These are phyloP conservation scores for Gnaphalium uliginosum DNA, from an alignment of 129 eudicot species.

Conservation along the genomic window DNA sequence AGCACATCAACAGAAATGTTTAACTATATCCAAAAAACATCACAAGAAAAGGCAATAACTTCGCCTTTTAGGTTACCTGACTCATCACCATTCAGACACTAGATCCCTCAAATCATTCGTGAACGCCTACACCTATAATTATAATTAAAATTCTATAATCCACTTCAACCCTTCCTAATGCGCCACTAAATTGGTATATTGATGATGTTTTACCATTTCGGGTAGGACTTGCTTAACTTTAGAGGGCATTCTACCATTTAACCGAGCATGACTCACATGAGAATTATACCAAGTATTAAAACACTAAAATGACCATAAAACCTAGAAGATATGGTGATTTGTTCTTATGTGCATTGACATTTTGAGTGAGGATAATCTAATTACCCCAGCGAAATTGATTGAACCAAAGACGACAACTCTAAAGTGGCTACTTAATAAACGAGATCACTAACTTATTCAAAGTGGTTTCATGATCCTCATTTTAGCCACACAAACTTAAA, in stretches of 20 bases:
- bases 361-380: background rate
- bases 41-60: background rate
- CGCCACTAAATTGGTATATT: background rate
- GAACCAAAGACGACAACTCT: background rate
- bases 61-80: background rate
- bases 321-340: background rate
- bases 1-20: background rate
- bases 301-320: background rate
- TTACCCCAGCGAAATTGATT: background rate
- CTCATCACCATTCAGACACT: background rate
- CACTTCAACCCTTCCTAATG: background rate
- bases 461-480: slow-evolving; percentile 3
- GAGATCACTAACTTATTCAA: background rate
- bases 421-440: background rate
- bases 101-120: slow-evolving; percentile 5
- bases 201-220: background rate
- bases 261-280: slow-evolving; percentile 2
- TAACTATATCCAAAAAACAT: background rate
- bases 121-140: background rate
- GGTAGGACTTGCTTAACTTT: background rate
- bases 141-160: background rate
- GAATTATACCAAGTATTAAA: background rate
- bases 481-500: background rate
- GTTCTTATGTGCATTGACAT: background rate
- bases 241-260: background rate